Conservation (phyloP, 1,284 basidiomycete genomes). For the Puccinia horiana region DNA sequence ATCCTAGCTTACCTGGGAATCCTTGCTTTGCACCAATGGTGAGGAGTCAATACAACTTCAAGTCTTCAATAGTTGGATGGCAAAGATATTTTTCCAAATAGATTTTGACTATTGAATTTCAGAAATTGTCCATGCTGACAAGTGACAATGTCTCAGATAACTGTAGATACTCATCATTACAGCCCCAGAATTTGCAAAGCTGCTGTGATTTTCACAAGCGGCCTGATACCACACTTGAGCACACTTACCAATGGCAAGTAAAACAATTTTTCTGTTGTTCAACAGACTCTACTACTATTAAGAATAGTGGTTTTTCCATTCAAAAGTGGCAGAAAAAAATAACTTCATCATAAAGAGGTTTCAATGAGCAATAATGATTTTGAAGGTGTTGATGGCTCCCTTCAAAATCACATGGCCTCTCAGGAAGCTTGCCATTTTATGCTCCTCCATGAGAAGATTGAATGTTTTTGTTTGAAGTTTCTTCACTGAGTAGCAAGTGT, state of each 20-base stretch:
- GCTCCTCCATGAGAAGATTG: conserved; percentile 5
- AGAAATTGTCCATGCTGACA: conserved; percentile 4
- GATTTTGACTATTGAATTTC: not conserved
- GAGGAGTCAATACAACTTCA: not conserved
- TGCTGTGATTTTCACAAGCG: not conserved
- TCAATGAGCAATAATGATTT: not conserved
- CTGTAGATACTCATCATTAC: conserved; percentile 14
- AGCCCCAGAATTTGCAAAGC: conserved; percentile 9
- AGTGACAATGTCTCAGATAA: not conserved
- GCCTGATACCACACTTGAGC: not conserved
- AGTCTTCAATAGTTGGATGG: not conserved
- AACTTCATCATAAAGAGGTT: not conserved
- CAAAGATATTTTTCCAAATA: not conserved
- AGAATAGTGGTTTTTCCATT: conserved; percentile 18
- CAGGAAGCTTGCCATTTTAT: not conserved
- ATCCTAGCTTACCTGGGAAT: conserved; percentile 6
- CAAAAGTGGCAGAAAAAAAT: conserved; percentile 9
- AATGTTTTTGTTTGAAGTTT: too few relatives aligned
- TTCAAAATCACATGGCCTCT: not conserved
- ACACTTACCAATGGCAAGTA: not conserved
- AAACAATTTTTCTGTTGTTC: conserved; percentile 38
- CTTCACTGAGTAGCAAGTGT: not conserved
- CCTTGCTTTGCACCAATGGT: not conserved
- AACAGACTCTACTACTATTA: conserved; percentile 4
- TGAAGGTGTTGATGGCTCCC: not conserved